Evolutionary conservation across 495 filamentous ascomycete genomes (phyloP), one percentile per base, ranked within the genome.

Genomic region (Cairneyella variabilis): DNA sequence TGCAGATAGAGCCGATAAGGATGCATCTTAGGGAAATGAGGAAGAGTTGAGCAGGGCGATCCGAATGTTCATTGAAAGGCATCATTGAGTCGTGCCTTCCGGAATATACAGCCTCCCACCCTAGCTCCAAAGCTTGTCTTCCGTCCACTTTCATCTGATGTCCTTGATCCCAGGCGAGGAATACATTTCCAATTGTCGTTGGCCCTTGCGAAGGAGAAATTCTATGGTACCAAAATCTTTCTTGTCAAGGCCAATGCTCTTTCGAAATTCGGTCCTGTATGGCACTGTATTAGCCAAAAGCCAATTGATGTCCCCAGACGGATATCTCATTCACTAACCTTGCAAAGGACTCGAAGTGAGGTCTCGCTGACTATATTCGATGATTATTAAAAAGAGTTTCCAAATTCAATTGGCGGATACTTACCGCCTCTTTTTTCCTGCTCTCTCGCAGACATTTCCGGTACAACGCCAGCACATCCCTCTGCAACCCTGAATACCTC

Each of bases 191-290:
- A 98, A 70, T 68, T 97, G 91, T 47, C 88, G 80, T 26, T 82
- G 76, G 34, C 93, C 93, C 64, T 88, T 91, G 40, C 92, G 80
- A 26, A 98, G 64, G 3, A 97, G 73, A 70, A 88, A 95, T 68
- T 98, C 93, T 53, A 98, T 84, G 2, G 91, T 80, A 38, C 71
- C 70, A 68, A 97, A 97, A 65, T 97, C 90, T 65, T 88, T 92
- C 70, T 89, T 96, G 68, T 85, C 83, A 30, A 97, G 63, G 18
- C 65, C 63, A 2, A 82, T 62, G 61, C 90, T 74, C 61, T 86
- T 85, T 40, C 83, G 70, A 59, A 98, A 98, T 59, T 96, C 90
- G 30, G 68, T 68, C 43, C 91, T 92, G 40, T 54, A 17, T 16
- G 1, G 14, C 0, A 21, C 1, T n/a, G 25, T 10, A 52, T 56